Percentiles rank a stretch among this genome's conserved stretches.
phyloP scores from a whole-genome alignment of 192 early-diverging fungal species.

The Podila epicladia region DNA sequence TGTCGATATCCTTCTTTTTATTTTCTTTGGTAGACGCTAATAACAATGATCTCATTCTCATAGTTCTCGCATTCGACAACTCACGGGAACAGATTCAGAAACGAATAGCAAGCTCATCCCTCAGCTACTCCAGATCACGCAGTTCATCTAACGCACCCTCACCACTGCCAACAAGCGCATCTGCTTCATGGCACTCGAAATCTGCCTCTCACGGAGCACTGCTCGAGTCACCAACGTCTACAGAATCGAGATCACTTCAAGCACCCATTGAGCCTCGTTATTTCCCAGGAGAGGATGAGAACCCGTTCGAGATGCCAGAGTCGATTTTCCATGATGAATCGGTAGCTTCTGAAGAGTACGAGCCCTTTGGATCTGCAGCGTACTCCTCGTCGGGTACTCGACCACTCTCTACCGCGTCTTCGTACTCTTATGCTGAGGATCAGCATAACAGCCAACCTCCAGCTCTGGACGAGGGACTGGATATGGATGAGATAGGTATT shows the following conservation, averaged over 20 bases:
- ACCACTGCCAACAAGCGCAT: not conserved
- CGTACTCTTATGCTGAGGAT: slow-evolving; percentile 18
- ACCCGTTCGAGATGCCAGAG: slow-evolving; percentile 51
- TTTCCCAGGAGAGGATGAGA: slow-evolving; percentile 48
- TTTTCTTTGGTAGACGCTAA: not conserved
- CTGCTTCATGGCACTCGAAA: slow-evolving; percentile 19
- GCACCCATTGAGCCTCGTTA: slow-evolving; percentile 17
- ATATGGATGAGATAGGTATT: slow-evolving; percentile 43
- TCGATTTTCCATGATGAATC: slow-evolving; percentile 46
- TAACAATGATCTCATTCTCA: not conserved
- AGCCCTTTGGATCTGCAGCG: slow-evolving; percentile 13
- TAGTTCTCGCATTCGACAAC: slow-evolving; percentile 10
- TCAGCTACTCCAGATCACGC: slow-evolving; percentile 1
- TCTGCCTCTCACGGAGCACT: slow-evolving; percentile 6
- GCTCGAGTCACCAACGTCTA: not conserved
- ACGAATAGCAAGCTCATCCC: slow-evolving; percentile 4
- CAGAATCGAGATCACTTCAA: not conserved
- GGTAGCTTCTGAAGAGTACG: slow-evolving; percentile 21
- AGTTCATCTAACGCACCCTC: slow-evolving; percentile 20
- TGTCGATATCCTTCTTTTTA: not conserved
- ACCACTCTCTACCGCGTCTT: slow-evolving; percentile 11
- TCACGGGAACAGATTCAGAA: slow-evolving; percentile 10
- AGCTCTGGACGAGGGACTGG: slow-evolving; percentile 35
- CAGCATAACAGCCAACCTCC: slow-evolving; percentile 25
- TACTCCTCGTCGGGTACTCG: not conserved